Percentiles rank a stretch among this genome's conserved stretches.
These are phyloP conservation scores for Parasitella parasitica DNA, from an alignment of 371 early-diverging fungal genomes.

Conservation along the genomic window DNA sequence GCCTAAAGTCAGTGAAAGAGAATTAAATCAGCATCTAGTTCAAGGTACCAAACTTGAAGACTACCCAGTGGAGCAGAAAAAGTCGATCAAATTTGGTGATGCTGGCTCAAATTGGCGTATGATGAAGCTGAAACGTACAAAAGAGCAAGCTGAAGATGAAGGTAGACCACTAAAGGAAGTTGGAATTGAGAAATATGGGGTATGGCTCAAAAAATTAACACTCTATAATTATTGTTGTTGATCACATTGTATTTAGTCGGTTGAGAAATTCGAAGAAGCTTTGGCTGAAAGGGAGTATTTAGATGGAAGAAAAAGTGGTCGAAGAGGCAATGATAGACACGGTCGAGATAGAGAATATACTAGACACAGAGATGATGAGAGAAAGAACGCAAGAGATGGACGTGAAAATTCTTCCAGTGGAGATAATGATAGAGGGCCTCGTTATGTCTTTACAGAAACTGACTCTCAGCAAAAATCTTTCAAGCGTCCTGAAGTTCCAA, in stretches of 20 bases:
- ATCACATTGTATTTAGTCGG: no score
- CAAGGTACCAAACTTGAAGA: constrained; percentile 48
- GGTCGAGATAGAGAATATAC: neutral
- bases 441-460: constrained; percentile 39
- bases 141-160: constrained; percentile 73
- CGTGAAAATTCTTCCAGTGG: neutral
- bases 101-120: constrained; percentile 81
- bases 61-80: constrained; percentile 41
- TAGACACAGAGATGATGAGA: constrained; percentile 4
- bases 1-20: constrained; percentile 52
- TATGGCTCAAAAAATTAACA: constrained; percentile 18
- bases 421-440: constrained; percentile 7
- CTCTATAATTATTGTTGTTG: neutral
- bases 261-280: constrained; percentile 69
- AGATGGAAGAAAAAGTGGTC: constrained; percentile 41
- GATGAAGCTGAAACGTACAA: constrained; percentile 73
- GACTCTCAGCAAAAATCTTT: constrained; percentile 8
- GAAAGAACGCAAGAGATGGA: constrained; percentile 5
- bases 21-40: constrained; percentile 52
- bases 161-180: constrained; percentile 63
- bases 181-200: constrained; percentile 73
- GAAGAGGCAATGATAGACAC: neutral
- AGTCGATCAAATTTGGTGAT: constrained; percentile 60
- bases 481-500: constrained; percentile 17
- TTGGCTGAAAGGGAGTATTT: constrained; percentile 67